Percentiles rank a stretch among this genome's conserved stretches.
Evolutionary conservation across 2,329 filamentous ascomycete species (phyloP).

Genomic region (Paracoccidioides lutzii): DNA sequence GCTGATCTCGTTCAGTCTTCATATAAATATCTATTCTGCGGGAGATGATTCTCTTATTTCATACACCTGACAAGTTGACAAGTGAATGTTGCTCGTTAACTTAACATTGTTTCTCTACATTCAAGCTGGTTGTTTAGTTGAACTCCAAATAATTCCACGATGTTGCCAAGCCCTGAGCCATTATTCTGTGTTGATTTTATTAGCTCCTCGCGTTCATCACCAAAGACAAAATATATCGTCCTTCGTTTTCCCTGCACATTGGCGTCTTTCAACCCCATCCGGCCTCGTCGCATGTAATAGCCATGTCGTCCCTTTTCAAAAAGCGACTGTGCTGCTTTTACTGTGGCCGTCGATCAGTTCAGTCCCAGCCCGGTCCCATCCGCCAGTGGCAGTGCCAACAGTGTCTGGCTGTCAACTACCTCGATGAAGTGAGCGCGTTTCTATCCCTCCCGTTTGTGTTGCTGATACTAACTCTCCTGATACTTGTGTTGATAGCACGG

Average conservation of each 20-base stretch:
- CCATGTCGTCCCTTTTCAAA: conserved; percentile 31
- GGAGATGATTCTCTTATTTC: neutral
- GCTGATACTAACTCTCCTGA: conserved; percentile 12
- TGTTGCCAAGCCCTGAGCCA: conserved; percentile 2
- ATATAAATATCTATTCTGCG: neutral
- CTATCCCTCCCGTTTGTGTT: neutral
- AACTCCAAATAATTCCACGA: neutral
- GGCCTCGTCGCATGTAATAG: conserved; percentile 4
- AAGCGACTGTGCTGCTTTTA: conserved; percentile 62
- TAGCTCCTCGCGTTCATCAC: conserved; percentile 3
- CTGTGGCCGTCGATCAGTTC: conserved; percentile 57
- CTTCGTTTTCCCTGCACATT: neutral
- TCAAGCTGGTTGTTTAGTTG: neutral
- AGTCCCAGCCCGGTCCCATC: conserved; percentile 44
- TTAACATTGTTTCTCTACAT: too few species aligned
- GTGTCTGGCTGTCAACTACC: conserved; percentile 79
- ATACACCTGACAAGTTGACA: neutral
- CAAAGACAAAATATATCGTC: neutral
- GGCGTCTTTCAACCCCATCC: neutral
- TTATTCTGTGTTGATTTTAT: neutral
- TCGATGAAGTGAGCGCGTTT: conserved; percentile 57
- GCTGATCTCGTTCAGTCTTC: neutral
- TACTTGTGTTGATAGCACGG: conserved; percentile 48
- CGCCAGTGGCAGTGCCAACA: conserved; percentile 58
- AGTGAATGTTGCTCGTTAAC: neutral